Percentiles rank a stretch among this genome's conserved stretches.
These are phyloP conservation scores for Telopea speciosissima DNA, from an alignment of 177 flowering plant species.

Conservation along the genomic window DNA sequence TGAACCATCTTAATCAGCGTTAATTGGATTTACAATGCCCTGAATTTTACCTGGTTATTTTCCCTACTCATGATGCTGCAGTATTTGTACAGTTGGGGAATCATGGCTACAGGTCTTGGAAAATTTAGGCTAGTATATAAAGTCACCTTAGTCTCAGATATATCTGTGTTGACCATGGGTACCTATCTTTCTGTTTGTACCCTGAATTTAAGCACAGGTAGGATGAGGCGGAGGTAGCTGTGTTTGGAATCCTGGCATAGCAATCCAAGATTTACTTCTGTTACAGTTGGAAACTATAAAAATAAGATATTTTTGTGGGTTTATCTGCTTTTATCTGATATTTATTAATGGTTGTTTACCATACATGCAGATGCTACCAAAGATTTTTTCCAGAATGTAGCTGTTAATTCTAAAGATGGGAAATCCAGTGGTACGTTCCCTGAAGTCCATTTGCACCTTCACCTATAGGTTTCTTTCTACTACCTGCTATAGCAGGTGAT, in stretches of 20 bases:
- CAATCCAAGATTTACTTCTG: not conserved
- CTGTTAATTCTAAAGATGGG: conserved; percentile 27
- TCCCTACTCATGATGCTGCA: not conserved
- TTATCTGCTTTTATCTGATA: not conserved
- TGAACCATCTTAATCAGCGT: no score
- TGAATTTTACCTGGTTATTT: not conserved
- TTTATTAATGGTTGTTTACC: not conserved
- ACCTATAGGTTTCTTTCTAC: not conserved
- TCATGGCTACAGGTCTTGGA: not conserved
- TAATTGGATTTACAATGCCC: not conserved
- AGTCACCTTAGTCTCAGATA: not conserved
- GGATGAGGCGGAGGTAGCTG: no score
- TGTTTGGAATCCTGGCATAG: not conserved
- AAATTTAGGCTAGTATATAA: not conserved
- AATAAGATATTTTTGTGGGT: not conserved
- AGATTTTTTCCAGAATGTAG: conserved; percentile 49
- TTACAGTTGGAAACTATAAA: not conserved
- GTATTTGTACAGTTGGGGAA: not conserved
- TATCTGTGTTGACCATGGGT: not conserved
- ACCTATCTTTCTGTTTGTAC: not conserved
- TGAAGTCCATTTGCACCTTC: not conserved
- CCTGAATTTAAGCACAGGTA: not conserved
- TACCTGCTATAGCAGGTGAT: not conserved
- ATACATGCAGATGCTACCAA: conserved; percentile 63
- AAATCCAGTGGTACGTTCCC: conserved; percentile 29